These are phyloP conservation scores for Yamadazyma pseudoaaseri DNA, from an alignment of 1,139 yeast genomes.

Conservation along the genomic window DNA sequence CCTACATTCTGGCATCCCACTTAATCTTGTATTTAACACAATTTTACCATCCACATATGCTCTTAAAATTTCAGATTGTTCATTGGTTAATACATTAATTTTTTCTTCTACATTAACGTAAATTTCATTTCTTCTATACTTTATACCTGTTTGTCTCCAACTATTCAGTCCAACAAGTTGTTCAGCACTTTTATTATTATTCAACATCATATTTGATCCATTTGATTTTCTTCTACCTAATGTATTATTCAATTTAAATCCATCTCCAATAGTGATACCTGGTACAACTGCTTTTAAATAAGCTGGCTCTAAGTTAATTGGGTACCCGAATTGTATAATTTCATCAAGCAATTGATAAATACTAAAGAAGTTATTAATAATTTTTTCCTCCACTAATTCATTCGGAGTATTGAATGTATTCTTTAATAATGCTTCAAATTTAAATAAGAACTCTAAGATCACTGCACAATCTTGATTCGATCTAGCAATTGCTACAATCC, in stretches of 20 bases:
- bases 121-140: slow-evolving; percentile 80
- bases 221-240: slow-evolving; percentile 15
- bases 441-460: slow-evolving; percentile 75
- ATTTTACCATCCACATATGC: slow-evolving; percentile 80
- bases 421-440: slow-evolving; percentile 48
- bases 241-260: slow-evolving; percentile 20
- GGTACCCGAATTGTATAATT: slow-evolving; percentile 78
- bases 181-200: slow-evolving; percentile 14
- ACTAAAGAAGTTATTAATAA: slow-evolving; percentile 55
- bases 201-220: slow-evolving; percentile 10
- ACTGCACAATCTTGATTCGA: slow-evolving; percentile 84
- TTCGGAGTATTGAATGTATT: slow-evolving; percentile 15
- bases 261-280: slow-evolving; percentile 21
- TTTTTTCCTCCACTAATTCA: slow-evolving; percentile 26
- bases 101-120: slow-evolving; percentile 76
- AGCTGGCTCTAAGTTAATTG: slow-evolving; percentile 62
- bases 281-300: slow-evolving; percentile 29
- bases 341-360: slow-evolving; percentile 81
- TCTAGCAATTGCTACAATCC: slow-evolving; percentile 85
- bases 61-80: slow-evolving; percentile 59
- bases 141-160: slow-evolving; percentile 75
- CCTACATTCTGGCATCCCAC: slow-evolving; percentile 72
- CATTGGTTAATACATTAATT: slow-evolving; percentile 64
- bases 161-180: slow-evolving; percentile 26
- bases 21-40: slow-evolving; percentile 66